Evolutionary conservation across 306 rosid species (phyloP).

Genomic region (Rubus idaeus): DNA sequence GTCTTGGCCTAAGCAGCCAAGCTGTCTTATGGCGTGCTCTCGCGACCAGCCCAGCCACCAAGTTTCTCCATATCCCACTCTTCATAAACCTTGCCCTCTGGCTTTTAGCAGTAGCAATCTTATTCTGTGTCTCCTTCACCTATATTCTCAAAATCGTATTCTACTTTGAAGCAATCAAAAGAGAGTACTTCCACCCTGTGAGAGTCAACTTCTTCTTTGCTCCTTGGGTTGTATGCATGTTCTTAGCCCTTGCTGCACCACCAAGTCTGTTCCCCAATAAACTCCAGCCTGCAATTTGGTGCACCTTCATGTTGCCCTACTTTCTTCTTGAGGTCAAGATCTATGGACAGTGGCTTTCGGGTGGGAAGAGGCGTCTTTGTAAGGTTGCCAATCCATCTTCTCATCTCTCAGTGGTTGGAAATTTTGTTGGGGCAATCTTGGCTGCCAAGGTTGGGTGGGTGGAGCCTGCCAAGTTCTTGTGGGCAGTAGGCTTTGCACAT

Average conservation of each 20-base stretch:
- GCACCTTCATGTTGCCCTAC: slow-evolving; percentile 68
- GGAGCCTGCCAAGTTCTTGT: slow-evolving; percentile 79
- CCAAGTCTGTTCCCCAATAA: slow-evolving; percentile 33
- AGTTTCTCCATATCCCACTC: slow-evolving; percentile 58
- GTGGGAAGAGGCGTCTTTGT: slow-evolving; percentile 73
- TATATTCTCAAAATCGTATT: slow-evolving; percentile 72
- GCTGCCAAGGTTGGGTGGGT: slow-evolving; percentile 78
- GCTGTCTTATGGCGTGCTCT: slow-evolving; percentile 75
- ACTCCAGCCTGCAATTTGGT: slow-evolving; percentile 74
- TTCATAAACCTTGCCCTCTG: slow-evolving; percentile 58
- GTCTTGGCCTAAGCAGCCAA: slow-evolving; percentile 88
- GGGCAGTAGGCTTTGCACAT: slow-evolving; percentile 90
- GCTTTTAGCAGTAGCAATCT: slow-evolving; percentile 47
- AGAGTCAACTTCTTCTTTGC: slow-evolving; percentile 86
- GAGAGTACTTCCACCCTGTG: slow-evolving; percentile 84
- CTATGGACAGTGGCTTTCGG: slow-evolving; percentile 89
- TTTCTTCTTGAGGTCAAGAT: slow-evolving; percentile 77
- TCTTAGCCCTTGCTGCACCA: slow-evolving; percentile 62
- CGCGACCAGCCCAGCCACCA: slow-evolving; percentile 69
- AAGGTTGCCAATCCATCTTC: slow-evolving; percentile 79
- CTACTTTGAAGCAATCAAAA: slow-evolving; percentile 83
- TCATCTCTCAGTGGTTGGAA: slow-evolving; percentile 82
- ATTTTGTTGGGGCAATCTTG: slow-evolving; percentile 81
- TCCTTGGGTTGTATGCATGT: slow-evolving; percentile 88
- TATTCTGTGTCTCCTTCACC: slow-evolving; percentile 49